Evolutionary conservation across 75 land plant species (phyloP), one percentile per base, ranked within the genome.

Genomic region (Chamaecyparis obtusa): DNA sequence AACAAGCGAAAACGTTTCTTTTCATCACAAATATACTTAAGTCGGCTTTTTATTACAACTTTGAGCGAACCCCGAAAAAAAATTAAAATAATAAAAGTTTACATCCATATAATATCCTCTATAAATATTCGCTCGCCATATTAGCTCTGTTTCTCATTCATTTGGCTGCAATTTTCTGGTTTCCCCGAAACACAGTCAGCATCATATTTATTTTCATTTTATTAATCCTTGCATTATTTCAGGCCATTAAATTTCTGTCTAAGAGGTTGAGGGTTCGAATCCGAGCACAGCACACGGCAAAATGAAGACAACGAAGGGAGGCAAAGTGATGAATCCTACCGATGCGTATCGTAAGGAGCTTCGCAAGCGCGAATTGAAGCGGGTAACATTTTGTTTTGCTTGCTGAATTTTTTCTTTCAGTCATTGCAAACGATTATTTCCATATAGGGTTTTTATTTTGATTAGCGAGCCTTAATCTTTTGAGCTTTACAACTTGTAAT

Each of bases 291-390:
- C 27, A 7, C 69, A 33, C 0, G 57, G 44, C 35, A 83, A 88
- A 85, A 94, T 96, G 99, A 98, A 97, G 99, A 98, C 98, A 60
- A 98, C 99, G 27, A 98, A 98, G 83, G 99, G 99, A 67, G 99
- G 99, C 64, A 98, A 98, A 87, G 99, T 94, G 75, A 98, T 98
- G 99, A 98, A 98, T 88, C 99, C 99, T 57, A 98, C 99, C 85
- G 99, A 98, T 86, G 99, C 99, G 5, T 98, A 97, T 76, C 97
- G 99, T 43, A 98, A 98, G 90, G 99, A 98, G 95, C 97, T 96
- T 35, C 99, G 99, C 43, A 98, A 96, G 91, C 95, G 94, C 89
- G 99, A 98, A 90, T 83, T 98, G 36, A 98, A 98, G 84, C 86
- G 99, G 95, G 99, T 98, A 91, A 72, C 69, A 64, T 64, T 64